A percentile compares a stretch with the other conserved stretches of the same genome.
phyloP scores from a whole-genome alignment of 768 basidiomycete species.

The Artomyces pyxidatus region DNA sequence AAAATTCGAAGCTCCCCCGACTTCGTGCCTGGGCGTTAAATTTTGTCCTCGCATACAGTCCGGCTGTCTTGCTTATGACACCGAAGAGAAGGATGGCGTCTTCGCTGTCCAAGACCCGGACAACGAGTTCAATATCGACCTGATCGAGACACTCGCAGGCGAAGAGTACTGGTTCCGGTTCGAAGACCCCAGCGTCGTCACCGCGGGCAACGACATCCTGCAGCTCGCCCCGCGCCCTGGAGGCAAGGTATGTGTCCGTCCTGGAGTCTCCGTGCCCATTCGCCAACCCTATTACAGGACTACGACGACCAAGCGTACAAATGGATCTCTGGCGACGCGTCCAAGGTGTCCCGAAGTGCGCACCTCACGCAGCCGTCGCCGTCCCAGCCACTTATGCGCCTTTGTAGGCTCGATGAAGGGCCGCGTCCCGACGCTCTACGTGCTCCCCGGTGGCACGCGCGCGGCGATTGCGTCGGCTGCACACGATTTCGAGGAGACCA shows the following conservation, averaged over 20 bases:
- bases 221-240: not conserved
- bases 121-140: too few species aligned
- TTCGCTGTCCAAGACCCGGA: too few species aligned
- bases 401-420: not conserved
- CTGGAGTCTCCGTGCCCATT: not conserved
- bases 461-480: not conserved
- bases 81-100: too few species aligned
- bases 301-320: constrained; percentile 8
- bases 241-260: not conserved
- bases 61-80: too few species aligned
- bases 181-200: not conserved
- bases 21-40: too few species aligned
- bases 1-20: too few species aligned
- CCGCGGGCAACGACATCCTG: not conserved
- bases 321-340: constrained; percentile 1
- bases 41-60: too few species aligned
- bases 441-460: constrained; percentile 1
- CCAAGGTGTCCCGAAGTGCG: not conserved
- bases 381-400: too few species aligned
- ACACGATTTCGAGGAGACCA: constrained; percentile 1
- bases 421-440: constrained; percentile 3
- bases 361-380: too few species aligned
- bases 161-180: constrained; percentile 8
- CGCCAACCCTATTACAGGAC: not conserved
- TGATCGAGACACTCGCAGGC: not conserved